Base-by-base conservation (phyloP, 768 basidiomycete species). In the Naganishia onofrii region DNA sequence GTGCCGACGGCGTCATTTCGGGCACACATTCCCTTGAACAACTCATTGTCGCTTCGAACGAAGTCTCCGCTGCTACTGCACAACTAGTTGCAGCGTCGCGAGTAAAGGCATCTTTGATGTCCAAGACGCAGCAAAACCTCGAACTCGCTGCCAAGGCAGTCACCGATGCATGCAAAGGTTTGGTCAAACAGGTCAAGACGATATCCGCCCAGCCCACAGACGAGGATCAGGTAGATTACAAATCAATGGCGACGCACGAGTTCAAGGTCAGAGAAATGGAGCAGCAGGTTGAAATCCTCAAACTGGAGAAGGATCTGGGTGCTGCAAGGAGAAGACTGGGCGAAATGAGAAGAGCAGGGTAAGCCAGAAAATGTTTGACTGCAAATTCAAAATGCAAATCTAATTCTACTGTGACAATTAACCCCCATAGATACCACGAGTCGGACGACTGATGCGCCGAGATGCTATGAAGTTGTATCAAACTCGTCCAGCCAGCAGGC, bases 241-340 rank as follows among this genome's bases (percentile, higher is more conserved):
- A 89, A 82, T 88, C 88, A 72, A 94, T 98, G 92, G 91, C 92
- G 3, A 88, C 85, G 52, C 84, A 96, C 77, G 94, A 99, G 82
- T 97, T 94, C 87, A 97, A 97, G 85, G 90, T 87, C 77, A 86
- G 89, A 58, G 95, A 98, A 86, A 97, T 99, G 93, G 96, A 98
- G 83, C 93, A 95, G 77, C 94, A 97, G 82, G 96, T 98, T n/a
- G 91, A 95, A 80, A 96, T 99, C 74, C 84, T 99, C 74, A 93
- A 89, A 79, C 82, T 97, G 75, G 96, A 98, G 84, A 96, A 96
- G 83, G 93, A 97, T 0, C 84, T 99, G 44, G 90, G 90, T 26
- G 93, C 78, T 1, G 79, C 81, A 19, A 64, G 81, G 54, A 74
- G 79, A 63, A 68, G 79, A 54, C 58, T 82, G 66, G 81, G 81